Evolutionary conservation across 257 asterid genomes (phyloP).

Genomic region (Capsicum pubescens): DNA sequence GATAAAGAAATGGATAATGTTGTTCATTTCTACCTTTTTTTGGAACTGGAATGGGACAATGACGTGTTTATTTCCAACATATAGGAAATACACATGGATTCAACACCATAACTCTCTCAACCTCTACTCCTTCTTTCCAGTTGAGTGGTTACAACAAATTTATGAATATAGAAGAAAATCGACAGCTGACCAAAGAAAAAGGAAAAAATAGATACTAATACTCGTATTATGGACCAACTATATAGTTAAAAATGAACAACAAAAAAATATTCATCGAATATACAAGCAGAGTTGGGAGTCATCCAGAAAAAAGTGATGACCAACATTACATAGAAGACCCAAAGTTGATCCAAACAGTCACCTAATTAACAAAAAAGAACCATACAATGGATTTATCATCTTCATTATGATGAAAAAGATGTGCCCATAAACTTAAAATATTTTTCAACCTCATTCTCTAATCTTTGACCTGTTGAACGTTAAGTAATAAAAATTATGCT

Average conservation of each 20-base stretch:
- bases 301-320: background rate
- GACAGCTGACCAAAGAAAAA: too few relatives aligned
- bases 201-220: too few relatives aligned
- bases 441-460: too few relatives aligned
- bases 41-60: background rate
- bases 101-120: too few relatives aligned
- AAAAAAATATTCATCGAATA: conserved; percentile 4
- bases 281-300: background rate
- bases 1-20: background rate
- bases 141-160: too few relatives aligned
- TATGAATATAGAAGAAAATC: too few relatives aligned
- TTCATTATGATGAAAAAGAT: too few relatives aligned
- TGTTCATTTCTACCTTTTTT: too few relatives aligned
- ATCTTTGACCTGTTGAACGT: too few relatives aligned
- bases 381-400: background rate
- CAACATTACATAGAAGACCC: background rate
- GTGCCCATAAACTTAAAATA: too few relatives aligned
- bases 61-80: background rate
- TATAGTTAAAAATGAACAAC: background rate
- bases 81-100: background rate
- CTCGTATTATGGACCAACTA: background rate
- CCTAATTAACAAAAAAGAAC: background rate
- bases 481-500: too few relatives aligned
- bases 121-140: too few relatives aligned
- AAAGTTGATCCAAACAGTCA: background rate